Conservation (phyloP, 495 filamentous ascomycete species). For the Tetracladium setigerum region DNA sequence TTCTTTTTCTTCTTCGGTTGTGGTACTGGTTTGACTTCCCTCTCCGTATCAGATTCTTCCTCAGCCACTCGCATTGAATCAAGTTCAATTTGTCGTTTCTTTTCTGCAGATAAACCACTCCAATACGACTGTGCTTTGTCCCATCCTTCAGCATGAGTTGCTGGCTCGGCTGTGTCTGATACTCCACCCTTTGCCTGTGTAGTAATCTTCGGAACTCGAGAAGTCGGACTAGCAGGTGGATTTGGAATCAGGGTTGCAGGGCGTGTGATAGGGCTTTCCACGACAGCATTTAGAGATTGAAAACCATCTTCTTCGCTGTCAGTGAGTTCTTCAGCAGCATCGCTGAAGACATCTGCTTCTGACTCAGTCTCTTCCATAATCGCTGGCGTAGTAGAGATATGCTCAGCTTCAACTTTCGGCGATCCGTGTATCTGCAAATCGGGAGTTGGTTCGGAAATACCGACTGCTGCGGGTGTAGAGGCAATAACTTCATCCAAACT, state of each 20-base stretch:
- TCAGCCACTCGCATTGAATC: slow-evolving; percentile 44
- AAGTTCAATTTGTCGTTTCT: slow-evolving; percentile 46
- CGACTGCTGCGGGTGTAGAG: slow-evolving; percentile 29
- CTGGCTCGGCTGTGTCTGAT: slow-evolving; percentile 16
- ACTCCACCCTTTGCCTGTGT: slow-evolving; percentile 9
- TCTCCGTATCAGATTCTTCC: slow-evolving; percentile 34
- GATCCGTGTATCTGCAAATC: slow-evolving; percentile 14
- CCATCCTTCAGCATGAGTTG: slow-evolving; percentile 43
- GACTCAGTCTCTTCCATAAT: slow-evolving; percentile 20
- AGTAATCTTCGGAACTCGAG: slow-evolving; percentile 8
- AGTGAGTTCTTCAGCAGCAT: slow-evolving; percentile 72
- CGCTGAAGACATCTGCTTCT: slow-evolving; percentile 67
- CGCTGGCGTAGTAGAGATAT: background rate
- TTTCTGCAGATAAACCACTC: slow-evolving; percentile 51
- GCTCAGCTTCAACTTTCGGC: slow-evolving; percentile 20
- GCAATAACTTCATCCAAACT: slow-evolving; percentile 14
- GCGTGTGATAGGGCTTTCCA: slow-evolving; percentile 43
- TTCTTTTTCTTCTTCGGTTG: slow-evolving; percentile 36
- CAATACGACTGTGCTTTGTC: slow-evolving; percentile 55
- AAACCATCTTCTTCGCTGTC: slow-evolving; percentile 68
- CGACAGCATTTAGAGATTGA: slow-evolving; percentile 75
- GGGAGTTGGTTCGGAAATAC: slow-evolving; percentile 31
- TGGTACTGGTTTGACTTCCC: slow-evolving; percentile 20
- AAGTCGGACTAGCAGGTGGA: slow-evolving; percentile 16
- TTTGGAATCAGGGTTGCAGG: slow-evolving; percentile 5